Conservation (phyloP, 768 basidiomycete genomes). For the Suillus subalutaceus region DNA sequence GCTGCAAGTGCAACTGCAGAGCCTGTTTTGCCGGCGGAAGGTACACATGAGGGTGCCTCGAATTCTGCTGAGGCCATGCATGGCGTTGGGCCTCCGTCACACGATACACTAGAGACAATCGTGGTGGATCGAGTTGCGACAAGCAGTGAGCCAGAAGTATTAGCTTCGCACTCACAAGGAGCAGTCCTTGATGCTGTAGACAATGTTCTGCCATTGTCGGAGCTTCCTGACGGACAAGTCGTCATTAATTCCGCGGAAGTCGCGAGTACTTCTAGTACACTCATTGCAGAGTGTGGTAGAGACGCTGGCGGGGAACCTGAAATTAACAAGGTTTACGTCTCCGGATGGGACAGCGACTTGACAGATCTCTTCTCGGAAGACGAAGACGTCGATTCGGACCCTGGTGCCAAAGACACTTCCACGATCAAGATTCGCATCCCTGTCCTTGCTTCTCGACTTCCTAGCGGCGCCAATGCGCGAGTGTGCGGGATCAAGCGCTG, state of each 20-base stretch:
- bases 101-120: background rate
- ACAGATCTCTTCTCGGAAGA: conserved; percentile 22
- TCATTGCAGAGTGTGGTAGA: background rate
- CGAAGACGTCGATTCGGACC: conserved; percentile 9
- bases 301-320: background rate
- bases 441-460: conserved; percentile 19
- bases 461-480: conserved; percentile 10
- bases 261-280: background rate
- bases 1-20: background rate
- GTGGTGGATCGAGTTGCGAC: background rate
- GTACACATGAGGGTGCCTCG: background rate
- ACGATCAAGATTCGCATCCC: conserved; percentile 28
- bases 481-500: conserved; percentile 41
- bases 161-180: background rate
- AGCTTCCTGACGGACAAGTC: conserved; percentile 3
- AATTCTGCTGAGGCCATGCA: conserved; percentile 9
- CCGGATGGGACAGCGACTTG: conserved; percentile 30
- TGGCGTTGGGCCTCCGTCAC: background rate
- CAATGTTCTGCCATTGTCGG: background rate
- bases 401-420: background rate
- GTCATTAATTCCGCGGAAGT: background rate
- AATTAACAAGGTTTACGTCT: background rate
- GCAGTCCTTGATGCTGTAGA: background rate
- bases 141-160: background rate
- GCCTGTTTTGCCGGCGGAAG: background rate